Conservation (phyloP, 2,329 filamentous ascomycete species). For the Apiospora marii region DNA sequence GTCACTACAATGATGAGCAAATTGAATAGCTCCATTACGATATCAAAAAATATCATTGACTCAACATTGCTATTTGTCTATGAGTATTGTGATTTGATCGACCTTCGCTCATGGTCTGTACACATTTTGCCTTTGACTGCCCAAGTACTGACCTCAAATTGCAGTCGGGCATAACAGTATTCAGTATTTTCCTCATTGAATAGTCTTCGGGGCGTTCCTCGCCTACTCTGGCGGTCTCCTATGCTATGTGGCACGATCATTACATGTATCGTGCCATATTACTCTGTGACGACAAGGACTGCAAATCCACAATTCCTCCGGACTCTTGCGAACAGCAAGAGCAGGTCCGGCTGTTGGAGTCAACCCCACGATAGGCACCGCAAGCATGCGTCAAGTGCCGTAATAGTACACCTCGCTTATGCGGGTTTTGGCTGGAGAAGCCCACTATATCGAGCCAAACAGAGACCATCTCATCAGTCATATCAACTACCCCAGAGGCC, state of each 20-base stretch:
- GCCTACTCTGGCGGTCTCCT: background rate
- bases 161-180: background rate
- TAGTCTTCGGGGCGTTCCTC: background rate
- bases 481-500: background rate
- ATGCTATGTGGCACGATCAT: conserved; percentile 7
- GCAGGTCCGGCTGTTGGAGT: background rate
- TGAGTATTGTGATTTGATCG: background rate
- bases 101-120: background rate
- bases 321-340: background rate
- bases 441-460: conserved; percentile 8
- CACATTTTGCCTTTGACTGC: background rate
- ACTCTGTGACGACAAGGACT: background rate
- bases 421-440: background rate
- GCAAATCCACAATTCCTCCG: background rate
- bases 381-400: background rate
- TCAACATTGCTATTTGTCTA: background rate
- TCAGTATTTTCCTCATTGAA: background rate
- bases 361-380: conserved; percentile 6
- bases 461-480: background rate
- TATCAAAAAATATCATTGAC: background rate
- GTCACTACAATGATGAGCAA: conserved; percentile 8
- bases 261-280: background rate
- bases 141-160: background rate
- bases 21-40: conserved; percentile 16
- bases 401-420: conserved; percentile 3